Evolutionary conservation across 805 yeast species (phyloP), one percentile per base, ranked within the genome.

Genomic region (Metschnikowia peoriensis): DNA sequence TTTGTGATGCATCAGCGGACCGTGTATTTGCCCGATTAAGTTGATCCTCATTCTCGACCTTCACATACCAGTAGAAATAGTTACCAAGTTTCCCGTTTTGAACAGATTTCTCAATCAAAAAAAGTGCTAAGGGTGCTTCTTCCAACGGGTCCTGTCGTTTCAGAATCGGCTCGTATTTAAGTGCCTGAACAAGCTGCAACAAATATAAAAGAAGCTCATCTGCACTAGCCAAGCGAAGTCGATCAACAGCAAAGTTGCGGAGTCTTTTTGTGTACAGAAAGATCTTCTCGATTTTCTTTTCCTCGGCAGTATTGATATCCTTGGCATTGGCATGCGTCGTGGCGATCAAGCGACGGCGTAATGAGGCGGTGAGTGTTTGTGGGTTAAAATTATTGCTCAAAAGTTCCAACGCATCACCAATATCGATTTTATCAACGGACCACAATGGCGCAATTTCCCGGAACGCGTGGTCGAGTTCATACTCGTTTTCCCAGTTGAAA

Each of bases 131-230:
- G 0, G 92, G 90, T 0, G 93, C 84, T 14, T 65, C 72, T 54
- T 51, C 67, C 49, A 60, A 55, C 14, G 57, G 58, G 28, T 56
- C 61, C 11, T 45, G 56, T 7, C 47, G 59, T 56, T 22, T 46
- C 50, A 66, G 66, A 40, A 68, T 51, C 10, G 72, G 60, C 62
- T 94, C 99, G 66, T 89, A 89, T 61, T 89, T 86, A 38, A 93
- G 79, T 0, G 97, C 96, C 63, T 92, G 97, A 0, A 93, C 98
- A 15, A 93, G 74, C 68, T 94, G 99, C 50, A 93, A 77, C 57
- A 94, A 71, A 62, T 89, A 94, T 54, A 92, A 75, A 51, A 88
- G 86, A 14, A 94, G 67, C 57, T 93, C 97, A 10, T 81, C 85
- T 60, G 89, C 94, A 37, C 83, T 79, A 0, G 97, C 97, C 54